A percentile compares a stretch with the other conserved stretches of the same genome.
Conservation (phyloP, 129 eudicot genomes). For the Flaveria bidentis region DNA sequence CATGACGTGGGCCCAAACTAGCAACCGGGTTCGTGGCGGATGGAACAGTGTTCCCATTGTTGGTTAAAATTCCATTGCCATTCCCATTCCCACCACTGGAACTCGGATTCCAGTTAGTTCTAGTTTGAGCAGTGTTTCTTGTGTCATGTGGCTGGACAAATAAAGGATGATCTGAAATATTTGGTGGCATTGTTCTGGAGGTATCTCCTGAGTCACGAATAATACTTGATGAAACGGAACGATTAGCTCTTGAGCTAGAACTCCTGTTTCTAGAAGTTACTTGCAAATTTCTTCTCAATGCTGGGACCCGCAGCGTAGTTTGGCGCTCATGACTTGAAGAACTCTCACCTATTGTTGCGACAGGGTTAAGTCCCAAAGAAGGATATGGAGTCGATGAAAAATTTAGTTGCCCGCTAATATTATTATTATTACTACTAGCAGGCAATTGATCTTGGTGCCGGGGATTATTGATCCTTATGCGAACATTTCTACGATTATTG, state of each 20-base stretch:
- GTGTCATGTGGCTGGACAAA: slow-evolving; percentile 50
- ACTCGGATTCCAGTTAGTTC: slow-evolving; percentile 43
- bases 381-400: slow-evolving; percentile 38
- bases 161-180: slow-evolving; percentile 70
- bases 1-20: slow-evolving; percentile 43
- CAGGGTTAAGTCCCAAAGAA: slow-evolving; percentile 43
- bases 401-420: slow-evolving; percentile 32
- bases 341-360: slow-evolving; percentile 33
- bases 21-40: slow-evolving; percentile 36
- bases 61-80: slow-evolving; percentile 39
- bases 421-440: slow-evolving; percentile 14
- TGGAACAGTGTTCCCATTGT: slow-evolving; percentile 33
- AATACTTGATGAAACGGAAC: slow-evolving; percentile 32
- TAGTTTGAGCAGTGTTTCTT: slow-evolving; percentile 46
- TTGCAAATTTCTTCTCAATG: slow-evolving; percentile 47
- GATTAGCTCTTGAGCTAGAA: slow-evolving; percentile 54
- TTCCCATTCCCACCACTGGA: slow-evolving; percentile 42
- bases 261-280: slow-evolving; percentile 47
- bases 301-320: slow-evolving; percentile 41
- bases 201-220: slow-evolving; percentile 38
- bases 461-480: slow-evolving; percentile 56
- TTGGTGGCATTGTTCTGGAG: slow-evolving; percentile 48
- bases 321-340: slow-evolving; percentile 36
- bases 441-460: slow-evolving; percentile 51
- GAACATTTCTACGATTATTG: slow-evolving; percentile 58